Percentiles rank a stretch among this genome's conserved stretches.
These are phyloP conservation scores for Aureobasidium sp. DNA, from an alignment of 2,329 filamentous ascomycete species.

Conservation along the genomic window DNA sequence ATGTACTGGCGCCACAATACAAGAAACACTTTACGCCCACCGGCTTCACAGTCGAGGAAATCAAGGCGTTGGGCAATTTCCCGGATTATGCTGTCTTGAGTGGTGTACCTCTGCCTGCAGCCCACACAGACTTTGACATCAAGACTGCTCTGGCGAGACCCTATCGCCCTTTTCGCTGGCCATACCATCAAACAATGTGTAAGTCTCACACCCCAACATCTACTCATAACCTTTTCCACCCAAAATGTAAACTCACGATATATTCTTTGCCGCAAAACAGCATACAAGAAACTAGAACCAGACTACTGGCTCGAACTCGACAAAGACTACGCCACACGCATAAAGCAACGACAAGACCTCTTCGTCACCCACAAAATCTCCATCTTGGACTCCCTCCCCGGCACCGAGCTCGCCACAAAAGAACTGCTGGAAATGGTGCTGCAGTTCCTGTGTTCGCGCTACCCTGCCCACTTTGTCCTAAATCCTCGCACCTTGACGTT, in stretches of 20 bases:
- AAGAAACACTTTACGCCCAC: constrained; percentile 46
- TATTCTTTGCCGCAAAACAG: too few relatives aligned
- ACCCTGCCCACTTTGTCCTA: constrained; percentile 66
- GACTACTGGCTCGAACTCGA: constrained; percentile 91
- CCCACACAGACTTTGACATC: constrained; percentile 61
- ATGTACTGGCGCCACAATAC: constrained; percentile 20
- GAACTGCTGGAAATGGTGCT: constrained; percentile 83
- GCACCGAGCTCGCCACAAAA: constrained; percentile 71
- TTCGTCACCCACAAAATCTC: constrained; percentile 55
- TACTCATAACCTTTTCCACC: background rate
- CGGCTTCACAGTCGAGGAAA: constrained; percentile 63
- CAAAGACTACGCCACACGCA: constrained; percentile 59
- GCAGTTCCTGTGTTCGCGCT: constrained; percentile 71
- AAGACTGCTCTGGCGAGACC: constrained; percentile 62
- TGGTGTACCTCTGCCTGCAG: constrained; percentile 62
- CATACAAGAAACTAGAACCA: constrained; percentile 67
- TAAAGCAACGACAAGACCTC: constrained; percentile 61
- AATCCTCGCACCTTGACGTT: constrained; percentile 50
- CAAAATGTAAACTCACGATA: background rate
- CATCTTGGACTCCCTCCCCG: constrained; percentile 63
- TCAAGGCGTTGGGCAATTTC: constrained; percentile 66
- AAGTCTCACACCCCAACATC: constrained; percentile 32
- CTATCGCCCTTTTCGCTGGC: constrained; percentile 76
- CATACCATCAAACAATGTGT: constrained; percentile 91
- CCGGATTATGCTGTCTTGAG: constrained; percentile 71